Evolutionary conservation across 2,329 filamentous ascomycete species (phyloP).

Genomic region (Botrytis fragariae): DNA sequence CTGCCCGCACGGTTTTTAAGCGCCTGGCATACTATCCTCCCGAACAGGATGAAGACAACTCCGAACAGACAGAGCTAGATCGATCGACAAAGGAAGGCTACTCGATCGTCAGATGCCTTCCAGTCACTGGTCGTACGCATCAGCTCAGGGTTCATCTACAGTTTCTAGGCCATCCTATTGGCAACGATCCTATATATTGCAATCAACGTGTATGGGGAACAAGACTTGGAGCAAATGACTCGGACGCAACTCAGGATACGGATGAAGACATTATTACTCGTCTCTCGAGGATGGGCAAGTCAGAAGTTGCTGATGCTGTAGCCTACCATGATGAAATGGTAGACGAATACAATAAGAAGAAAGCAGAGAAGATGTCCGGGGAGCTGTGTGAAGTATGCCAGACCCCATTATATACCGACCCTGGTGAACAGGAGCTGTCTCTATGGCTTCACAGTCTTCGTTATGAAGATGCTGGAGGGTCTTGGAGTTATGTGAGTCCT

Average conservation of each 20-base stretch:
- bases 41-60: conserved; percentile 24
- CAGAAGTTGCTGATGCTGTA: conserved; percentile 84
- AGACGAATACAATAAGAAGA: conserved; percentile 81
- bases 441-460: conserved; percentile 91
- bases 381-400: conserved; percentile 76
- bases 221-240: conserved; percentile 66
- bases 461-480: conserved; percentile 79
- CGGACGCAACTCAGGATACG: conserved; percentile 65
- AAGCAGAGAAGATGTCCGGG: conserved; percentile 92
- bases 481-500: conserved; percentile 83
- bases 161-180: conserved; percentile 89
- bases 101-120: conserved; percentile 90
- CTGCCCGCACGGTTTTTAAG: conserved; percentile 87
- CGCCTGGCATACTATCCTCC: conserved; percentile 83
- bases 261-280: conserved; percentile 89
- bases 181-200: conserved; percentile 96
- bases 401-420: conserved; percentile 90
- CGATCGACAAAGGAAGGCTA: conserved; percentile 66
- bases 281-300: conserved; percentile 87
- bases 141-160: conserved; percentile 94
- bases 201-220: conserved; percentile 90
- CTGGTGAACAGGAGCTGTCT: conserved; percentile 82
- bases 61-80: conserved; percentile 17
- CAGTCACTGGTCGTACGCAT: conserved; percentile 90
- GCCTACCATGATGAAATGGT: conserved; percentile 95